Base-by-base conservation (phyloP, 176 grass and related monocot species). In the Carex cristatella region DNA sequence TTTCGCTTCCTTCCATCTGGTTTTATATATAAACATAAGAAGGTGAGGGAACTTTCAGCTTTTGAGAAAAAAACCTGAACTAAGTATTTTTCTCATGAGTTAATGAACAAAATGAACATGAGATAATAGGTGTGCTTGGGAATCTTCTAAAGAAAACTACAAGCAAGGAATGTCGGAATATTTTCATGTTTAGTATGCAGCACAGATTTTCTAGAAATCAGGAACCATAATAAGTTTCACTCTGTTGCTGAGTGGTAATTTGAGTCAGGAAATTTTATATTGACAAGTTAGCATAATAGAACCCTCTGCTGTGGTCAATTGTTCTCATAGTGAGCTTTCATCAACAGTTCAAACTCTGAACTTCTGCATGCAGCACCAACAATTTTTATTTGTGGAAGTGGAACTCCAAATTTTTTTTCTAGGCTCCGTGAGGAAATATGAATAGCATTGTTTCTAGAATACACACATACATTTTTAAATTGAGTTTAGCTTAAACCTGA, bases 1-100 rank as follows among this genome's bases (percentile, higher is more conserved):
- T 84, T 91, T 65, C 87, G 70, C 85, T 86, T 98, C 77, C 66
- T 91, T 37, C 68, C 84, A 90, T 94, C 92, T 98, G 13, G 60
- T 81, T 27, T 51, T 79, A 79, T 57, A 72, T 49, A 48, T 72
- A 23, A 11, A 23, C 14, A 18, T 12, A 72, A 19, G 7, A 71
- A 10, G 37, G 40, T 72, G 69, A 23, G 38, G 69, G 0, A 72
- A 16, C 13, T 72, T 46, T 48, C 32, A 72, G 2, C 48, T 46
- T 48, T 72, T 11, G 16, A 72, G 38, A 72, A 37, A 72, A 46
- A 46, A 10, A 3, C 69, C 67, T 69, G 32, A 40, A 16, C 2
- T 16, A 18, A 7, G 31, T 69, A 3, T 37, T 14, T 18, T 33
- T 42, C 35, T 69, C 18, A 60, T 60, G n/a, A 60, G 16, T 60